Conservation (phyloP, 1,284 basidiomycete genomes). For the Tilletia caries region DNA sequence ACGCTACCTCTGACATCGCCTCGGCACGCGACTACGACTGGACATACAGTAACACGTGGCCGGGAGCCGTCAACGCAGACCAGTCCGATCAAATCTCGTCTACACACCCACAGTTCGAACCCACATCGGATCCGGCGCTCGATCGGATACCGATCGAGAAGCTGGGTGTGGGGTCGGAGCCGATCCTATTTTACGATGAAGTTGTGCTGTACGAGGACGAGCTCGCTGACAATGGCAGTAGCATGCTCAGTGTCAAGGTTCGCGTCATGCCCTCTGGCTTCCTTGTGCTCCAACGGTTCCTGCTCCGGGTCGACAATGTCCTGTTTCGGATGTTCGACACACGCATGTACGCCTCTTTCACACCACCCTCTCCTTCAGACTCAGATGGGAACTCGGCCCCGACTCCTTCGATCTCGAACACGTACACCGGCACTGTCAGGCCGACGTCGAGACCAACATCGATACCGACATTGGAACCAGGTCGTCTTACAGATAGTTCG, state of each 20-base stretch:
- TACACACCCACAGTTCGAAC: slow-evolving; percentile 18
- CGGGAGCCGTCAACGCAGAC: slow-evolving; percentile 58
- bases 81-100: slow-evolving; percentile 9
- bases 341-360: slow-evolving; percentile 80
- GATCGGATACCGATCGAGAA: slow-evolving; percentile 50
- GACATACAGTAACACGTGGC: slow-evolving; percentile 90
- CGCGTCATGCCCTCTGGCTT: slow-evolving; percentile 96
- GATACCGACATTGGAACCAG: not conserved
- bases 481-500: not conserved
- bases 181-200: slow-evolving; percentile 53
- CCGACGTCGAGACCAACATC: not conserved
- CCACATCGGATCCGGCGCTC: slow-evolving; percentile 33
- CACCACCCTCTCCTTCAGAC: not conserved
- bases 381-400: not conserved
- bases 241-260: slow-evolving; percentile 56
- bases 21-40: slow-evolving; percentile 70
- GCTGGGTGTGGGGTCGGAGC: slow-evolving; percentile 44
- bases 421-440: not conserved
- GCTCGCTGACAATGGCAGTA: slow-evolving; percentile 50
- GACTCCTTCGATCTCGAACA: not conserved
- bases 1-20: slow-evolving; percentile 27
- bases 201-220: slow-evolving; percentile 52
- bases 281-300: slow-evolving; percentile 85
- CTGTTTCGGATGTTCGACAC: slow-evolving; percentile 89
- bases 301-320: slow-evolving; percentile 91